These are phyloP conservation scores for Tremella mesenterica DNA, from an alignment of 768 basidiomycete species.

Conservation along the genomic window DNA sequence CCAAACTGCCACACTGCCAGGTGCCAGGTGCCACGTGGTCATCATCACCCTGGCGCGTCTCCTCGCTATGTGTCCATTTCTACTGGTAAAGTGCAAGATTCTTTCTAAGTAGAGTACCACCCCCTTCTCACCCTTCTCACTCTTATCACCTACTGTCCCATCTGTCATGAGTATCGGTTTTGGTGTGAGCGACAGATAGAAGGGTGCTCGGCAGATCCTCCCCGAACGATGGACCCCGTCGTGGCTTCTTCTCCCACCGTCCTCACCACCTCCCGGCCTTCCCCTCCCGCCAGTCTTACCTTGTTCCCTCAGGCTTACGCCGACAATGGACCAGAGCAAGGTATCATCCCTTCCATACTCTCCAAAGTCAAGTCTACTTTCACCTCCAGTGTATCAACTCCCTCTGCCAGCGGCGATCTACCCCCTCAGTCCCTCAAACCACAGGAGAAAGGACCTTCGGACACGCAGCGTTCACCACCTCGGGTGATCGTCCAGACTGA, in stretches of 20 bases:
- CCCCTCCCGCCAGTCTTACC: conserved; percentile 20
- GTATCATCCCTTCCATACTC: conserved; percentile 29
- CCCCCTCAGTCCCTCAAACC: neutral
- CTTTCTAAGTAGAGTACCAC: no score
- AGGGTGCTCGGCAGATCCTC: no score
- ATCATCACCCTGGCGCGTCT: no score
- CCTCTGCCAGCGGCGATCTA: neutral
- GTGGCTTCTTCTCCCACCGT: neutral
- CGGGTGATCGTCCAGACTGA: conserved; percentile 17
- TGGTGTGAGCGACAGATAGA: no score
- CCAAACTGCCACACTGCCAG: no score
- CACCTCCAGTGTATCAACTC: conserved; percentile 2
- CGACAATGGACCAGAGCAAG: conserved; percentile 39
- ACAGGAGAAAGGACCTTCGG: neutral
- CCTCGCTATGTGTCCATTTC: no score
- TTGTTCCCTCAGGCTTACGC: conserved; percentile 37
- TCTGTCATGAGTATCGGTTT: no score
- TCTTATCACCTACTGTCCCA: no score
- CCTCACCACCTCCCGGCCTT: conserved; percentile 2
- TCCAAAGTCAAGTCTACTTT: conserved; percentile 40
- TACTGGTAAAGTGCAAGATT: no score
- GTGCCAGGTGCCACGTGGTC: no score
- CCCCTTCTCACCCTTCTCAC: no score
- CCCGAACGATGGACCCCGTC: no score
- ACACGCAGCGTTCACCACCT: neutral